A percentile compares a stretch with the other conserved stretches of the same genome.
Evolutionary conservation across 805 yeast species (phyloP).

Genomic region (Metschnikowia amazonensis): DNA sequence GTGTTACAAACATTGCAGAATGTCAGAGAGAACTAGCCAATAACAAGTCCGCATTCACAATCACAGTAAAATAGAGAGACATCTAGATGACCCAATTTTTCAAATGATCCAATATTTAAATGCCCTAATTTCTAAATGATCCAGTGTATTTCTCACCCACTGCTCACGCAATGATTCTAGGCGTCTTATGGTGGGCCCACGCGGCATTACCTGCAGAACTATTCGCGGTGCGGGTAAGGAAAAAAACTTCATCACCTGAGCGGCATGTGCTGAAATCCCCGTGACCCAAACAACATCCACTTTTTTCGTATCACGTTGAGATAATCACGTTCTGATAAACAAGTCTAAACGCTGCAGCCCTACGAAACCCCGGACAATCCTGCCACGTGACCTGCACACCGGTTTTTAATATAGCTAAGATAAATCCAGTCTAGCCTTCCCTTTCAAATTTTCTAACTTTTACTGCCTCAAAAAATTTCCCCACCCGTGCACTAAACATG

Average conservation of each 20-base stretch:
- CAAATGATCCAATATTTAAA: too few relatives aligned
- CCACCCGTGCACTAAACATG: conserved; percentile 12
- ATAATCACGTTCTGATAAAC: conserved; percentile 18
- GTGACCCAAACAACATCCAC: conserved; percentile 21
- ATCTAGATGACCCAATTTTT: too few relatives aligned
- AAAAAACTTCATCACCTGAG: conserved; percentile 25
- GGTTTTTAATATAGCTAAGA: neutral
- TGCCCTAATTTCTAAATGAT: too few relatives aligned
- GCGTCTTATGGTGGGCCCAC: too few relatives aligned
- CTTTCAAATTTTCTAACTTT: neutral
- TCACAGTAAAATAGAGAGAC: too few relatives aligned
- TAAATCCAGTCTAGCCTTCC: neutral
- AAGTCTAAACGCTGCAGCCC: conserved; percentile 9
- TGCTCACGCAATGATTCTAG: too few relatives aligned
- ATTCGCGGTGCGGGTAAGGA: conserved; percentile 16
- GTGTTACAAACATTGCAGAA: too few relatives aligned
- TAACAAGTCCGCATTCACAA: too few relatives aligned
- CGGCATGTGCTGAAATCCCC: conserved; percentile 26
- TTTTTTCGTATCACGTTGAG: conserved; percentile 19
- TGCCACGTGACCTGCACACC: neutral
- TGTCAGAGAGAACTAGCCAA: too few relatives aligned
- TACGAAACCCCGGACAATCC: neutral
- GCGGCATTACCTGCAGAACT: neutral
- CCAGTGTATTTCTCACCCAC: too few relatives aligned
- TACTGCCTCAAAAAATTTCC: neutral